Evolutionary conservation across 192 early-diverging fungal genomes (phyloP), one percentile per base, ranked within the genome.

Genomic region (Coemansia sp.): DNA sequence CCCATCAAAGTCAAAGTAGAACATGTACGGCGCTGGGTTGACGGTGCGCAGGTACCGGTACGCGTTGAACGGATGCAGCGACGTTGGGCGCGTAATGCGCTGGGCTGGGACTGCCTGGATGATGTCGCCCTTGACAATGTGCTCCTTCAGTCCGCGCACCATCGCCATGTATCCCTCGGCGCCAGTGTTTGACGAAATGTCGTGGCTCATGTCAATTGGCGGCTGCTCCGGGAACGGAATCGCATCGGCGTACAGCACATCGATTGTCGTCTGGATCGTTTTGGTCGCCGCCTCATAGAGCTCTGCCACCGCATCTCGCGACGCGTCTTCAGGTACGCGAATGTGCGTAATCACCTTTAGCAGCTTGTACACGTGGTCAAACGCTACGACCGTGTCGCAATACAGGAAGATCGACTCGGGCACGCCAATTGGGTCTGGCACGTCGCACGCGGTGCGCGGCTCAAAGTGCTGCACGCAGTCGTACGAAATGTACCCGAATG

Each of bases 11-110:
- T 98, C 88, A 65, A 99, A 86, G 75, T 98, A 99, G 73, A 99
- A 99, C 95, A 99, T 96, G 78, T 99, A 99, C 19, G 97, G 97
- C 6, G 95, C 97, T n/a, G 97, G 97, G 70, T 98, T 99, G 52
- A 98, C 79, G 17, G 90, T 93, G 55, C 97, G 86, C 61, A 99
- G 82, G 60, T 95, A 89, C 39, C 97, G 86, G 82, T 99, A 99
- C 23, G 95, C 94, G 74, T 99, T 99, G 82, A 99, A 98, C 10
- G 97, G 96, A 76, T 99, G 93, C 47, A 99, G 74, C 3, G 88
- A 72, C 9, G 97, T 98, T 14, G 85, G 84, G 47, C 93, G 93
- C 23, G 88, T 85, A 60, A 98, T 80, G 37, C 97, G 83, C 76
- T 97, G 97, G 0, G 91, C 92, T 1, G 96, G 96, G 2, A 99